Conservation (phyloP, 495 filamentous ascomycete species). For the Aspergillus conjunctus region DNA sequence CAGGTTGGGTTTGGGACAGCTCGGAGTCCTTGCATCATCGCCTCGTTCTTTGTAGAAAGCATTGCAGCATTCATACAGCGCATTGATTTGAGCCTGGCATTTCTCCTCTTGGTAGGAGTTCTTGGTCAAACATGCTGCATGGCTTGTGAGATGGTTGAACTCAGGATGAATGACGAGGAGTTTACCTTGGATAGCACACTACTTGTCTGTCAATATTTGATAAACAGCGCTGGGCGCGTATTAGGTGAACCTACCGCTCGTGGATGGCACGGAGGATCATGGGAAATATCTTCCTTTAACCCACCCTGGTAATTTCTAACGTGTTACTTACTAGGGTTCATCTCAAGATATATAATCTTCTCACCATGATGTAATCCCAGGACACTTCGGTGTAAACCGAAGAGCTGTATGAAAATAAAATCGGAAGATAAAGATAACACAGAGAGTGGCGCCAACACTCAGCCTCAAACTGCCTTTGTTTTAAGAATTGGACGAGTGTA, state of each 20-base stretch:
- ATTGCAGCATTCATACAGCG: conserved; percentile 95
- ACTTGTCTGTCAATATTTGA: conserved; percentile 17
- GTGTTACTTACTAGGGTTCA: neutral
- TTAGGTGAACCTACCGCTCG: conserved; percentile 66
- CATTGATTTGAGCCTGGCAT: conserved; percentile 78
- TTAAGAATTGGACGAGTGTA: too few relatives aligned
- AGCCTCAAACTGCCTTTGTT: too few relatives aligned
- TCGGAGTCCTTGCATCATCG: conserved; percentile 71
- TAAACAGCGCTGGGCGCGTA: conserved; percentile 5
- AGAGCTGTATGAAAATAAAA: neutral
- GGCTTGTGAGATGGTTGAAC: conserved; percentile 21
- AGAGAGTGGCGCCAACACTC: too few relatives aligned
- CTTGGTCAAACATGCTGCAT: conserved; percentile 75
- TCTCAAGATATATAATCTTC: conserved; percentile 11
- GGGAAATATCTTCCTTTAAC: conserved; percentile 69
- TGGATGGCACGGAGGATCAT: conserved; percentile 84
- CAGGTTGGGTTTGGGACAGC: conserved; percentile 82
- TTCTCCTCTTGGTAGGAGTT: conserved; percentile 87
- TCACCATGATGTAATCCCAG: conserved; percentile 50
- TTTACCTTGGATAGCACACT: conserved; percentile 92
- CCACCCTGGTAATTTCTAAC: conserved; percentile 38
- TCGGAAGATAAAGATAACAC: neutral
- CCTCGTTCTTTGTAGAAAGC: conserved; percentile 82
- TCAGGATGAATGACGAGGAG: neutral
- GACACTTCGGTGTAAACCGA: neutral